Percentiles rank a stretch among this genome's conserved stretches.
Conservation (phyloP, 345 rosid genomes). For the Noccaea caerulescens region DNA sequence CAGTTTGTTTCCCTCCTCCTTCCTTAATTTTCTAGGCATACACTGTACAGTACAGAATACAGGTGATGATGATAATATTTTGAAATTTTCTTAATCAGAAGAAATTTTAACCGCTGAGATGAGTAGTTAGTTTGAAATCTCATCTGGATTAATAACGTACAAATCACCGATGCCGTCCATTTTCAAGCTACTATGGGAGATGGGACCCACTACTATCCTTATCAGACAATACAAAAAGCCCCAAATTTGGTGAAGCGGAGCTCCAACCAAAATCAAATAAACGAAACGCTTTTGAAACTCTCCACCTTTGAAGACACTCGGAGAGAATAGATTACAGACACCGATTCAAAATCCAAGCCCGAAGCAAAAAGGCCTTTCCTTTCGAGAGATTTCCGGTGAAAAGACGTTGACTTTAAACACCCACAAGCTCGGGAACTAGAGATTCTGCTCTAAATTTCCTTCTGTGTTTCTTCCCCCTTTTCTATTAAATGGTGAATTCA, state of each 20-base stretch:
- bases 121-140: not conserved
- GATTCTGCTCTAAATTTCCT: constrained; percentile 31
- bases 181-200: not conserved
- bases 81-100: not conserved
- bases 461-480: not conserved
- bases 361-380: constrained; percentile 15
- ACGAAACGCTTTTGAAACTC: constrained; percentile 38
- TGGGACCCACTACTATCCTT: constrained; percentile 38
- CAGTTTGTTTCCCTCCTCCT: too few relatives aligned
- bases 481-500: constrained; percentile 31
- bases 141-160: constrained; percentile 21
- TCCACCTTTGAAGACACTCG: not conserved
- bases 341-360: constrained; percentile 23
- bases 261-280: constrained; percentile 15
- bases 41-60: not conserved
- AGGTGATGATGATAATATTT: not conserved
- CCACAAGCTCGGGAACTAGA: not conserved
- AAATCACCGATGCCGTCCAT: constrained; percentile 40
- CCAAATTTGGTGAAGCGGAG: constrained; percentile 18
- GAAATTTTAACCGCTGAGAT: not conserved
- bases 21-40: not conserved
- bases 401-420: constrained; percentile 30
- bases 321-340: constrained; percentile 6
- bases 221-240: constrained; percentile 26
- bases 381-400: constrained; percentile 20